Conservation (phyloP, 2,329 filamentous ascomycete genomes). For the Talaromyces piceae region DNA sequence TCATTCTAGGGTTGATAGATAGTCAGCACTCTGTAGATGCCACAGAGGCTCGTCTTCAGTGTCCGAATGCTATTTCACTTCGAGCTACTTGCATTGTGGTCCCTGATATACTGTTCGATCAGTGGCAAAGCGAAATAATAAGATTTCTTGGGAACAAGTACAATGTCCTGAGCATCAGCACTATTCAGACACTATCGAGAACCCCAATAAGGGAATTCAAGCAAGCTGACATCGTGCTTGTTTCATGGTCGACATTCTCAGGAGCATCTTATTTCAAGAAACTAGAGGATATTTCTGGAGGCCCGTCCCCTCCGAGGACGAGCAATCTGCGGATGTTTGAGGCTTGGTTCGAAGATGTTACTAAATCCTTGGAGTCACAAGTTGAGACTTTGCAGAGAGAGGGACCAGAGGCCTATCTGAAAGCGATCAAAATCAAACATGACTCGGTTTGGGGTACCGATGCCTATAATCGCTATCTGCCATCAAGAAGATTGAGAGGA, state of each 20-base stretch:
- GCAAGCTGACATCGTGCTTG: conserved; percentile 48
- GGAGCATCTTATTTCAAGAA: conserved; percentile 42
- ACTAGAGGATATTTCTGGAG: conserved; percentile 45
- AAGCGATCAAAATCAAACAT: conserved; percentile 20
- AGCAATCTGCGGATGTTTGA: conserved; percentile 43
- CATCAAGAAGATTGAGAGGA: conserved; percentile 26
- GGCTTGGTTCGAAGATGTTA: conserved; percentile 46
- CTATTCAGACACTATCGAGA: conserved; percentile 30
- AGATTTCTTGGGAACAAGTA: conserved; percentile 42
- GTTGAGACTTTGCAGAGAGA: conserved; percentile 27
- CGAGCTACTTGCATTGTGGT: conserved; percentile 56
- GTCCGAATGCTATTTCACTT: conserved; percentile 31
- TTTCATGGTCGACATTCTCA: conserved; percentile 45
- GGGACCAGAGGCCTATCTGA: conserved; percentile 27
- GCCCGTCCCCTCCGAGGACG: conserved; percentile 31
- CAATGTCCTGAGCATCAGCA: conserved; percentile 41
- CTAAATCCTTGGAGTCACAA: conserved; percentile 35
- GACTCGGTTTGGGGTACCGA: conserved; percentile 25
- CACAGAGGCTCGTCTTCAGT: conserved; percentile 4
- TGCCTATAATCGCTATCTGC: conserved; percentile 24
- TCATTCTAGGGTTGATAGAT: conserved; percentile 51
- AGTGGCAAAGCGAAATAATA: conserved; percentile 51
- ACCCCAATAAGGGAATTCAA: conserved; percentile 40
- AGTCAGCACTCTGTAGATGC: conserved; percentile 30
- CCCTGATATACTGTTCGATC: conserved; percentile 47